Base-by-base conservation (phyloP, 1,284 basidiomycete genomes). In the Tilletiaria anomala region DNA sequence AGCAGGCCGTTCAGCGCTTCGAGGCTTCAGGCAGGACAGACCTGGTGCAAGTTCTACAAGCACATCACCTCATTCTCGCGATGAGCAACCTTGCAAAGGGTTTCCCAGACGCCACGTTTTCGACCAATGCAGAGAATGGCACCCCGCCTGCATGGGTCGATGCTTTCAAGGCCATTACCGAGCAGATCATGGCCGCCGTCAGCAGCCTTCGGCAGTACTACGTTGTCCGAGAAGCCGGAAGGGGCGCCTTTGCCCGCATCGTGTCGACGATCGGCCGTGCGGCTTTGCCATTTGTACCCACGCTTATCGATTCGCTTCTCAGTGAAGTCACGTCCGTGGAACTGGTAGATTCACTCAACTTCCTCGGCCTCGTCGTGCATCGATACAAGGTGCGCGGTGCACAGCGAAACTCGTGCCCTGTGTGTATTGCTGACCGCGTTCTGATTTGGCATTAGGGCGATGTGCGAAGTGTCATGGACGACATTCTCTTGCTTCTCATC, bases 51-150 rank as follows among this genome's bases (percentile, higher is more conserved):
- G 79, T 94, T 51, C 73, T 96, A 35, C 80, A 80, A 64, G 78
- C 88, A n/a, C 93, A 97, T 61, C 91, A 97, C 69, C 75, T 83
- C 52, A 83, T 97, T 61, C 83, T 94, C 76, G 91, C 89, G 1
- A 73, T 96, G 11, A 89, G 89, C 14, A 86, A 85, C 58, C 78
- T 97, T 41, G 84, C 88, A 36, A 94, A 96, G 70, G 94, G 94
- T 6, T 97, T 97, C 71, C 93, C 93, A 0, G 68, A 70, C 31
- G 42, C 68, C 15, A 35, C 18, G n/a, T 6, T 8, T 11, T 38
- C 18, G 29, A n/a, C 17, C 47, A 53, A 54, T 37, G 46, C 52
- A 16, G 48, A 34, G 33, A 52, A 52, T 31, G 37, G 50, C 1
- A 79, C 80, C 51, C 70, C 78, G 16, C 82, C 86, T 3, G 79